A percentile compares a stretch with the other conserved stretches of the same genome.
These are phyloP conservation scores for Leersia perrieri DNA, from an alignment of 176 grass and related monocot genomes.

Conservation along the genomic window DNA sequence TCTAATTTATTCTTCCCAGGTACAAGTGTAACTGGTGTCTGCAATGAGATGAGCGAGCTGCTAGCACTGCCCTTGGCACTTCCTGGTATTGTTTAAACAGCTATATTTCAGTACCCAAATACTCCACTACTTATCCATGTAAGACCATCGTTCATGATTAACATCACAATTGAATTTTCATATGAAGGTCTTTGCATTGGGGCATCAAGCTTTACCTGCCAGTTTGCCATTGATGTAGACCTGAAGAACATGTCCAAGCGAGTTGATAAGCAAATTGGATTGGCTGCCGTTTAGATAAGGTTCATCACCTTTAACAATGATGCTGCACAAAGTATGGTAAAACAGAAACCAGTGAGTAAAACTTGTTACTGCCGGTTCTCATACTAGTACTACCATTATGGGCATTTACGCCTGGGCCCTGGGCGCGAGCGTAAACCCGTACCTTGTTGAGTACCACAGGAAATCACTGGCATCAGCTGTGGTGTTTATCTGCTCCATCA, in stretches of 20 bases:
- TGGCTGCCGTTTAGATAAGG: conserved; percentile 77
- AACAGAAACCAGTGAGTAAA: neutral
- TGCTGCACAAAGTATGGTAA: conserved; percentile 42
- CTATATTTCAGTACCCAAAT: conserved; percentile 30
- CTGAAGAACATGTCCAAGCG: conserved; percentile 89
- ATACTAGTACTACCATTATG: neutral
- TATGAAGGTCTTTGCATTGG: conserved; percentile 18
- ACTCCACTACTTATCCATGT: neutral
- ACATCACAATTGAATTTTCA: conserved; percentile 8
- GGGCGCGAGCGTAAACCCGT: neutral
- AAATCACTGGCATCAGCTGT: conserved; percentile 97
- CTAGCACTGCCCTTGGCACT: conserved; percentile 51
- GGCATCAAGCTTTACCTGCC: conserved; percentile 51
- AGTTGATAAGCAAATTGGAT: conserved; percentile 72
- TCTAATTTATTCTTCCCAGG: conserved; percentile 90
- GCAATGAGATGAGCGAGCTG: conserved; percentile 50
- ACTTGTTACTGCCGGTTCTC: neutral
- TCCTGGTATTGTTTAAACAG: conserved; percentile 52
- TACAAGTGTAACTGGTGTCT: conserved; percentile 56
- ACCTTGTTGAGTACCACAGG: conserved; percentile 98
- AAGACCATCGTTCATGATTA: neutral
- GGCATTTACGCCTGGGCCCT: neutral
- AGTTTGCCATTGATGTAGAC: conserved; percentile 76
- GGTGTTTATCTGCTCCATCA: conserved; percentile 97
- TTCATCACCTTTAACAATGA: conserved; percentile 57